Base-by-base conservation (phyloP, 2,329 filamentous ascomycete species). In the Diaporthe humulicola region DNA sequence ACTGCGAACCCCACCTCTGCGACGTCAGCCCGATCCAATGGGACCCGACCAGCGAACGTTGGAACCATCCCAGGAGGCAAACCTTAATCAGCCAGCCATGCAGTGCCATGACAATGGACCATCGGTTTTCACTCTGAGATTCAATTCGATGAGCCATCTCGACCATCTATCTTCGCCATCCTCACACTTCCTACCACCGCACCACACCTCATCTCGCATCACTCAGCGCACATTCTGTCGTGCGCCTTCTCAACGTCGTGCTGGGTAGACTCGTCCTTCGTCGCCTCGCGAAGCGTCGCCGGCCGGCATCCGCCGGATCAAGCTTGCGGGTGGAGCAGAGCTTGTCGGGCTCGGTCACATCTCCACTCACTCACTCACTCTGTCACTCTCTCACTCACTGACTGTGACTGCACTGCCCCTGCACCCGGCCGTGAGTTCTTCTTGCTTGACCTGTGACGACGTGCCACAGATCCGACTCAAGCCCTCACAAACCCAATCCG, bases 11-110 rank as follows among this genome's bases (percentile, higher is more conserved):
- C 64, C 64, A 67, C 64, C 36, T 52, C 64, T 52, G 45, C 45
- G 64, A 52, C 64, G 33, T 36, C 64, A 38, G 64, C 64, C 64
- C 64, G 45, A 67, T 67, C 64, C 64, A 67, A 52, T 67, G 64
- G 45, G 45, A 67, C 64, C 64, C 64, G 30, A 38, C 61, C 61
- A 52, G 14, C 61, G 12, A 67, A 52, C 64, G 45, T 38, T 67
- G 64, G 64, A 67, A 67, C 64, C 45, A 38, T 67, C n/a, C 22
- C 22, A 33, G 45, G 22, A 52, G 17, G 64, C 64, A 38, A 67
- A 67, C 64, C 64, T 67, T 67, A 67, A 67, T 52, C 64, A 67
- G 64, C 64, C 45, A 67, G 28, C 8, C 64, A 67, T 25, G 56
- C 22, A n/a, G 22, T 60, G 61, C 28, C 45, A 52, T 28, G 64